Conservation (phyloP, 2,329 filamentous ascomycete species). For the Rutstroemia sp. region DNA sequence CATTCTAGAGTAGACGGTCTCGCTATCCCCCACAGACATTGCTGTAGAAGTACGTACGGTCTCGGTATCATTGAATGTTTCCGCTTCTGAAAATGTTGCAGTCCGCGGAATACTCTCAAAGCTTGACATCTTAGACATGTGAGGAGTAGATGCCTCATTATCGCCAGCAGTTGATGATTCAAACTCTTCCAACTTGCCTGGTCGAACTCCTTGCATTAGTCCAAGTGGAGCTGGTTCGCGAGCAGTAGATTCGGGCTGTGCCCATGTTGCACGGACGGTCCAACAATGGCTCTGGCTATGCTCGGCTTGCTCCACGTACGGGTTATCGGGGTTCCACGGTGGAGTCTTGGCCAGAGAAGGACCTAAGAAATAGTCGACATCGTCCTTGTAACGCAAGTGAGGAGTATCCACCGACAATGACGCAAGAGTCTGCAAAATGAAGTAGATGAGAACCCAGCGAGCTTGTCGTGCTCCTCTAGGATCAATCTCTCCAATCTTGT, state of each 20-base stretch:
- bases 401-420: conserved; percentile 51
- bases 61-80: conserved; percentile 1
- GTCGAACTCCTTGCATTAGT: neutral
- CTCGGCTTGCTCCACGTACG: conserved; percentile 23
- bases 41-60: neutral
- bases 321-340: conserved; percentile 41
- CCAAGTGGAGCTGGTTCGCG: neutral
- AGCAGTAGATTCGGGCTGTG: neutral
- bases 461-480: conserved; percentile 49
- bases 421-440: conserved; percentile 51
- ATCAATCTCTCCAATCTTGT: conserved; percentile 43
- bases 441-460: conserved; percentile 55
- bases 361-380: conserved; percentile 50
- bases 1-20: conserved; percentile 3
- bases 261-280: conserved; percentile 14
- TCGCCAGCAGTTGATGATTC: neutral
- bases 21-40: neutral
- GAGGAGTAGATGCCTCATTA: neutral
- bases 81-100: conserved; percentile 4
- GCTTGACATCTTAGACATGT: neutral
- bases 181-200: neutral
- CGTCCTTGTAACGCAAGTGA: conserved; percentile 43
- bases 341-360: conserved; percentile 46
- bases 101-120: conserved; percentile 3
- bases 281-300: conserved; percentile 30